Base-by-base conservation (phyloP, 2,329 filamentous ascomycete species). In the Periconia macrospinosa region DNA sequence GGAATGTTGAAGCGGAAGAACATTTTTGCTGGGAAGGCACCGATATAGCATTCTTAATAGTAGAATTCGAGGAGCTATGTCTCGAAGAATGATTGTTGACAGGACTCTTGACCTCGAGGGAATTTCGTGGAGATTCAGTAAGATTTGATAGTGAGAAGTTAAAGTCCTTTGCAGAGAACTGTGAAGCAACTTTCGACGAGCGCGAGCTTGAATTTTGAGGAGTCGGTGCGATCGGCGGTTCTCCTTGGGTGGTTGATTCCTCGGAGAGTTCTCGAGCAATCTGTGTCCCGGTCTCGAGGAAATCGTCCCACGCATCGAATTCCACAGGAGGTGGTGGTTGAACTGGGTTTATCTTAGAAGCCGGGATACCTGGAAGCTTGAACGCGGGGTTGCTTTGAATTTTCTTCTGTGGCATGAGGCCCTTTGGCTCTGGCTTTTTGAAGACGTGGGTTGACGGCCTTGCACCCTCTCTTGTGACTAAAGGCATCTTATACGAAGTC, bases 211-310 rank as follows among this genome's bases (percentile, higher is more conserved):
- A 53, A 27, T 19, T 30, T 33, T 19, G 10, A 5, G 15, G 10
- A 19, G 8, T 3, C 9, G 15, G 18, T 18, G 13, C 33, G 30
- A 27, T 18, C 14, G 11, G 15, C 33, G 15, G 17, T 27, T 30
- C 42, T 49, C 7, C 27, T 17, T 27, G 14, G 19, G 44, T 15
- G 27, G 45, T 19, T 15, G 33, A 10, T 35, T 53, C 69, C 15
- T 52, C 54, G 2, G 63, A 65, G 9, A 79, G 61, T 30, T 79
- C 77, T 9, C 76, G 71, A 7, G 75, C 76, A 35, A 79, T 75
- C 53, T 80, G 77, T 0, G 77, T 77, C 35, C 70, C 74, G 53
- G 70, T 77, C n/a, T 74, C 77, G 2, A 79, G 64, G n/a, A 78
- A 76, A 41, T 76, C 70, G 47, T 68, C 71, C 71, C 71, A 74